Evolutionary conservation across 176 grass and related monocot genomes (phyloP).

Genomic region (Ensete glaucum): DNA sequence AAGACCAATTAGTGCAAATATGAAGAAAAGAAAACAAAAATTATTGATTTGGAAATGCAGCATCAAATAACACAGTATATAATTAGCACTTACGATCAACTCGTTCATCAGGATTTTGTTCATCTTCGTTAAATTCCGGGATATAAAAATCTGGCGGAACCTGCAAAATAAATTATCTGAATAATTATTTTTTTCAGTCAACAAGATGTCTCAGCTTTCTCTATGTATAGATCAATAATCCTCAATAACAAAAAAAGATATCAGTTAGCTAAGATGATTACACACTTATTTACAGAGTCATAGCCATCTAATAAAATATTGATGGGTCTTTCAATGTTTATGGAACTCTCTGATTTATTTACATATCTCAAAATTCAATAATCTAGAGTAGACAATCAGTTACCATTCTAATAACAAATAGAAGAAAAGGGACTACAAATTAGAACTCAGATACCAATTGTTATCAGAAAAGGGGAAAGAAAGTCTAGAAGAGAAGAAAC

Average conservation of each 20-base stretch:
- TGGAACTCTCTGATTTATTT: too few relatives aligned
- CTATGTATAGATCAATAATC: not conserved
- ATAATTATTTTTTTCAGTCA: not conserved
- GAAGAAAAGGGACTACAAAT: too few relatives aligned
- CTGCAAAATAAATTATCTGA: slow-evolving; percentile 37
- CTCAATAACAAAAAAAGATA: not conserved
- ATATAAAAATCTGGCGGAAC: slow-evolving; percentile 96
- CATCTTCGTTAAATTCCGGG: slow-evolving; percentile 93
- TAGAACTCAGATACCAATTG: too few relatives aligned
- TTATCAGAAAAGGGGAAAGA: too few relatives aligned
- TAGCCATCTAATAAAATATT: too few relatives aligned
- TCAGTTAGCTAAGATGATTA: too few relatives aligned
- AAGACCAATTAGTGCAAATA: not conserved
- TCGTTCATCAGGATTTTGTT: slow-evolving; percentile 80
- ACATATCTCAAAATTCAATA: too few relatives aligned
- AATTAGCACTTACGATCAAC: slow-evolving; percentile 41
- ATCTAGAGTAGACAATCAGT: too few relatives aligned
- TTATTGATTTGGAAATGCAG: not conserved
- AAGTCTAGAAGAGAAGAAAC: too few relatives aligned
- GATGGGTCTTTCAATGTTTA: too few relatives aligned
- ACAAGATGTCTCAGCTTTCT: not conserved
- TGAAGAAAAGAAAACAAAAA: not conserved
- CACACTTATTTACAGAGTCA: too few relatives aligned
- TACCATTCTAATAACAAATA: too few relatives aligned
- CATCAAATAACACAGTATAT: not conserved